Percentiles rank a stretch among this genome's conserved stretches.
Conservation (phyloP, 2,329 filamentous ascomycete species). For the Penicillium sp. region DNA sequence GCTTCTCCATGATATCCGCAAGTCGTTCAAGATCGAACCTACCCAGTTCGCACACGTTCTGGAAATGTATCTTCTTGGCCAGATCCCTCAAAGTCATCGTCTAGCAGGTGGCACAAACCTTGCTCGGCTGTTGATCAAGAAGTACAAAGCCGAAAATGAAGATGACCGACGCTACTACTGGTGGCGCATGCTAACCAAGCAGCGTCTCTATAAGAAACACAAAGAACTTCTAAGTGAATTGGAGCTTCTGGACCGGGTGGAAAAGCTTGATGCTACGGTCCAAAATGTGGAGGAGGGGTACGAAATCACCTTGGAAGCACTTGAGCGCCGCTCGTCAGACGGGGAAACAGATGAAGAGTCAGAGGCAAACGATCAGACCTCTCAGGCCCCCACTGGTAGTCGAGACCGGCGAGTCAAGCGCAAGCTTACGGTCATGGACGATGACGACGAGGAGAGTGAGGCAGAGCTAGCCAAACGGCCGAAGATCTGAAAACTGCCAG, state of each 20-base stretch:
- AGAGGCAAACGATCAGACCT: neutral
- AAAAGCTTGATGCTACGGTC: conserved; percentile 60
- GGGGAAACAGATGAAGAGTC: conserved; percentile 12
- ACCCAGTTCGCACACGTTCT: conserved; percentile 63
- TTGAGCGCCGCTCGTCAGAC: conserved; percentile 20
- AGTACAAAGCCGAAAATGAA: conserved; percentile 48
- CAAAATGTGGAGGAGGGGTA: conserved; percentile 60
- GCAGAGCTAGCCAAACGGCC: conserved; percentile 33
- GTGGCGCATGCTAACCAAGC: conserved; percentile 64
- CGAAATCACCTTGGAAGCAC: conserved; percentile 50
- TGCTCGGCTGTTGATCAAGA: conserved; percentile 51
- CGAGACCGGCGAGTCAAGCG: conserved; percentile 22
- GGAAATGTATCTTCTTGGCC: conserved; percentile 62
- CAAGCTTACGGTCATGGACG: conserved; percentile 24
- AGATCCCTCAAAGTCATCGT: conserved; percentile 53
- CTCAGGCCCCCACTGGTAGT: conserved; percentile 8
- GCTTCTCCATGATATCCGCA: conserved; percentile 51
- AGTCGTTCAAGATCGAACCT: conserved; percentile 57
- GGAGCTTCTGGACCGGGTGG: conserved; percentile 55
- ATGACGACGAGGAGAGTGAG: conserved; percentile 29
- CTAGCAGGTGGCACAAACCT: conserved; percentile 50
- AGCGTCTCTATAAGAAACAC: conserved; percentile 61
- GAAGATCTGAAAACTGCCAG: conserved; percentile 24
- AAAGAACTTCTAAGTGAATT: conserved; percentile 60
- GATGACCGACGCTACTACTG: conserved; percentile 63